Evolutionary conservation across 352 stramenopile genomes (phyloP).

Genomic region (Aphanomyces invadans): DNA sequence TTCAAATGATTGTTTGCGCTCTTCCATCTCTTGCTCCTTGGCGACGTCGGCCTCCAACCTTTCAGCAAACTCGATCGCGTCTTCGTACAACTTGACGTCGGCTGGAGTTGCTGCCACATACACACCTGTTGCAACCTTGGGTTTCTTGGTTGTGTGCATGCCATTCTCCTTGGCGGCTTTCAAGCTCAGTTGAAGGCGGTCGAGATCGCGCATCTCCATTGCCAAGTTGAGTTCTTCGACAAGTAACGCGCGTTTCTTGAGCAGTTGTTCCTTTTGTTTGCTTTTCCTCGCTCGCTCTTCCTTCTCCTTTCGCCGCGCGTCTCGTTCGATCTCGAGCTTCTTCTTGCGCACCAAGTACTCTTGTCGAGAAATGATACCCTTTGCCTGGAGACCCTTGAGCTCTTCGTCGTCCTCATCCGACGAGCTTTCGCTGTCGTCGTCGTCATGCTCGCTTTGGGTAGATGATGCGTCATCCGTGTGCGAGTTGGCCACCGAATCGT

Average conservation of each 20-base stretch:
- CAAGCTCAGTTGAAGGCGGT: neutral
- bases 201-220: slow-evolving; percentile 8
- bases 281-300: slow-evolving; percentile 60
- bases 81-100: slow-evolving; percentile 15
- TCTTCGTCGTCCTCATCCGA: slow-evolving; percentile 65
- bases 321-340: slow-evolving; percentile 54
- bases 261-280: slow-evolving; percentile 46
- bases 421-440: slow-evolving; percentile 49
- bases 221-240: slow-evolving; percentile 12
- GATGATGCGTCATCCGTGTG: slow-evolving; percentile 27
- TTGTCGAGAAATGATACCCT: slow-evolving; percentile 67
- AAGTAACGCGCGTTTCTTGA: slow-evolving; percentile 37
- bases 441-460: slow-evolving; percentile 44
- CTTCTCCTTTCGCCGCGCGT: slow-evolving; percentile 47
- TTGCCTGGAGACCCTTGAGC: slow-evolving; percentile 48
- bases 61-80: slow-evolving; percentile 48
- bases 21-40: slow-evolving; percentile 55
- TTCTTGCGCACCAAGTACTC: slow-evolving; percentile 75
- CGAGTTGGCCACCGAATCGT: slow-evolving; percentile 37
- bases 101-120: neutral
- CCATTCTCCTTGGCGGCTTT: neutral
- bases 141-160: slow-evolving; percentile 16
- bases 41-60: slow-evolving; percentile 57
- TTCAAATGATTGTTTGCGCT: slow-evolving; percentile 54
- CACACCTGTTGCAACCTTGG: neutral